phyloP scores from a whole-genome alignment of 2,329 filamentous ascomycete genomes.

The Clarireedia homoeocarpa region DNA sequence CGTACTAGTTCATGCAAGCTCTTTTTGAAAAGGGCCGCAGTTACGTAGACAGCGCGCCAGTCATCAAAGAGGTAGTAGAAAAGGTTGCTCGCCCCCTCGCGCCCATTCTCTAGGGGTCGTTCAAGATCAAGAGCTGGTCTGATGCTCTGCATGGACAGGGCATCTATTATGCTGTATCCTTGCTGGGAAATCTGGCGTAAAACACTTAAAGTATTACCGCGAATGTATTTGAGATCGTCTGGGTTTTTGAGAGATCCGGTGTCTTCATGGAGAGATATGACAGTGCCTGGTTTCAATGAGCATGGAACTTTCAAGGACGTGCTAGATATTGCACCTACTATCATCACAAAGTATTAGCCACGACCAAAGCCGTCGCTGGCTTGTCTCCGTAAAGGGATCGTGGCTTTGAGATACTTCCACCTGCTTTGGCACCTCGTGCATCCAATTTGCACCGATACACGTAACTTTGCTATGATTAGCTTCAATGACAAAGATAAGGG shows the following conservation, averaged over 20 bases:
- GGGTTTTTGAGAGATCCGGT: conserved; percentile 30
- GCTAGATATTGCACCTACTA: conserved; percentile 33
- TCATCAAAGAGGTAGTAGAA: conserved; percentile 64
- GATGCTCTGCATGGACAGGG: conserved; percentile 27
- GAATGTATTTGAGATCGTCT: conserved; percentile 29
- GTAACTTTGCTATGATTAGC: conserved; percentile 41
- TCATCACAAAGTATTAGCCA: conserved; percentile 65
- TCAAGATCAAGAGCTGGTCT: conserved; percentile 24
- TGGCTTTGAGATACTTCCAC: conserved; percentile 9
- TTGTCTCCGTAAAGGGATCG: conserved; percentile 30
- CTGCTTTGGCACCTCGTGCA: conserved; percentile 34
- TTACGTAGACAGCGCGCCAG: conserved; percentile 50
- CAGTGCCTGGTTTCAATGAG: conserved; percentile 43
- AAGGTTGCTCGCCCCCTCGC: conserved; percentile 49
- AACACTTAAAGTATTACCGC: conserved; percentile 52
- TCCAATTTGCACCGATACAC: conserved; percentile 64
- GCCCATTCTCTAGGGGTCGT: conserved; percentile 20
- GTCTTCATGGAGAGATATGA: conserved; percentile 62
- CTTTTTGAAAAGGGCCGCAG: conserved; percentile 40
- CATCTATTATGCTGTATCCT: conserved; percentile 29
- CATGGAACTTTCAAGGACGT: background rate
- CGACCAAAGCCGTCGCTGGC: conserved; percentile 52
- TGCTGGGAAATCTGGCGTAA: conserved; percentile 52
- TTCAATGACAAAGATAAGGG: background rate
- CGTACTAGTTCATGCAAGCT: conserved; percentile 43